These are phyloP conservation scores for Penicillium egyptiacum DNA, from an alignment of 495 filamentous ascomycete species.

Conservation along the genomic window DNA sequence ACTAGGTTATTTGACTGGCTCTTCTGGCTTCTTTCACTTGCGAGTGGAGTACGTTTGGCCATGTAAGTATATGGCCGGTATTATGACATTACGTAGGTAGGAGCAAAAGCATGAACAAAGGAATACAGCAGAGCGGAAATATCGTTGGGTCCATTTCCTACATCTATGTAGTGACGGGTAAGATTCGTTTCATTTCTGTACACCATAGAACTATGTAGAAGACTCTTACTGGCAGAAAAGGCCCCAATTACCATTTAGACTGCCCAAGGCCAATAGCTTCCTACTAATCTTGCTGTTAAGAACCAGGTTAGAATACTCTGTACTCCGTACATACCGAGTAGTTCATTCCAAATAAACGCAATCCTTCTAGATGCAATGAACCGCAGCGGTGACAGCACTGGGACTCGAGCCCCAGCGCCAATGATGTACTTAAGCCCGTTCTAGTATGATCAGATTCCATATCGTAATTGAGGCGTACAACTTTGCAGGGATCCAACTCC, in stretches of 20 bases:
- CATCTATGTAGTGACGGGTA: background rate
- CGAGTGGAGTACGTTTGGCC: background rate
- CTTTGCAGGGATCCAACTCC: background rate
- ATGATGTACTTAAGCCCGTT: background rate
- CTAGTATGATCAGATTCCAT: background rate
- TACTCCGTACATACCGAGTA: background rate
- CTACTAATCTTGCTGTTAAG: background rate
- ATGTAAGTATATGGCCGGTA: too few relatives aligned
- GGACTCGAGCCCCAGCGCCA: background rate
- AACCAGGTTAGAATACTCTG: background rate
- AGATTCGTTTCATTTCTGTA: background rate
- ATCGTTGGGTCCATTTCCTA: background rate
- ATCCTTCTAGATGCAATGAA: constrained; percentile 3
- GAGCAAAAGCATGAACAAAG: too few relatives aligned
- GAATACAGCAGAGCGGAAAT: background rate
- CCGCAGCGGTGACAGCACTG: background rate
- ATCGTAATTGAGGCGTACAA: background rate
- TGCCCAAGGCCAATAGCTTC: background rate
- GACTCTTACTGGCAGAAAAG: background rate
- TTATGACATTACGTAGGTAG: too few relatives aligned
- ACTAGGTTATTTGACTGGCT: background rate
- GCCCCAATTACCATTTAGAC: background rate
- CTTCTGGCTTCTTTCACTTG: background rate
- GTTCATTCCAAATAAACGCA: background rate
- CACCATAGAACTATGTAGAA: background rate